phyloP scores from a whole-genome alignment of 2,329 filamentous ascomycete genomes.

The Clarireedia paspali region DNA sequence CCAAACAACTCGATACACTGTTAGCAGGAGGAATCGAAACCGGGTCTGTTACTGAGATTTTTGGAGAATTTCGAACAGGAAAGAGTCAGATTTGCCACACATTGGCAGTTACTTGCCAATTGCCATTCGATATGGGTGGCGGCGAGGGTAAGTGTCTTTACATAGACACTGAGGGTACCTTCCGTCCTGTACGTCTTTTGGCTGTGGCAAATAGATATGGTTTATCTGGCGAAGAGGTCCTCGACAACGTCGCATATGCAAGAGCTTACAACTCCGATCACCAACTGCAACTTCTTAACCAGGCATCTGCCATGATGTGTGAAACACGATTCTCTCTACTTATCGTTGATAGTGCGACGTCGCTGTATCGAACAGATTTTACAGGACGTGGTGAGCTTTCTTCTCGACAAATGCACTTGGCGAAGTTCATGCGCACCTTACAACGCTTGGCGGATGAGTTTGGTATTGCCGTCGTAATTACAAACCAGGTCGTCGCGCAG shows the following conservation, averaged over 20 bases:
- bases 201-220: conserved; percentile 93
- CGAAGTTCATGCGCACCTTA: conserved; percentile 80
- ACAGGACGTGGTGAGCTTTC: conserved; percentile 93
- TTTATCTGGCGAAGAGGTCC: conserved; percentile 89
- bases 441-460: conserved; percentile 77
- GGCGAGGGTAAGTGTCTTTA: conserved; percentile 98
- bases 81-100: conserved; percentile 99
- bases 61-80: conserved; percentile 95
- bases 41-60: conserved; percentile 95
- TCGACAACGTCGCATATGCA: conserved; percentile 97
- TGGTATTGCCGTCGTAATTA: conserved; percentile 96
- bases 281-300: conserved; percentile 88
- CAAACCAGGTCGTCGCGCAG: conserved; percentile 97
- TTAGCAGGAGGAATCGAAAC: conserved; percentile 94
- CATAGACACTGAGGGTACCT: conserved; percentile 97
- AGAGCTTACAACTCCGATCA: conserved; percentile 98
- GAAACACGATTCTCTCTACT: conserved; percentile 95
- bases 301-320: conserved; percentile 98
- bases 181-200: conserved; percentile 82
- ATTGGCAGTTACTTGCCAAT: conserved; percentile 92
- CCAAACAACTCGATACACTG: conserved; percentile 92
- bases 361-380: conserved; percentile 94
- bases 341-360: conserved; percentile 91
- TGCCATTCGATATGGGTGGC: conserved; percentile 98
- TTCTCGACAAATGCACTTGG: conserved; percentile 81